These are phyloP conservation scores for Penicillium verhagenii DNA, from an alignment of 495 filamentous ascomycete genomes.

Conservation along the genomic window DNA sequence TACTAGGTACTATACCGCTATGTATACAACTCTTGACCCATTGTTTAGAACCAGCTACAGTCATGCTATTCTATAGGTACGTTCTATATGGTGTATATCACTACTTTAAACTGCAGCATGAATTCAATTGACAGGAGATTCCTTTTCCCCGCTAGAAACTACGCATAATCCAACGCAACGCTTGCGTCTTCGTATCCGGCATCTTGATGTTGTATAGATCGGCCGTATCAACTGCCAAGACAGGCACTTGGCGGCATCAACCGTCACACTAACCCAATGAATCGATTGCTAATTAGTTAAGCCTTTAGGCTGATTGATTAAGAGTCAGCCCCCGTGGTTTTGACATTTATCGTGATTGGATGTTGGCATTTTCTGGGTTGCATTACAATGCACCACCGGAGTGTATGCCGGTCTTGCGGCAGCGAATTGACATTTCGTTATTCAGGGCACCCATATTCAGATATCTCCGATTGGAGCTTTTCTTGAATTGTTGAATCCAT, in stretches of 20 bases:
- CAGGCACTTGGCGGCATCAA: background rate
- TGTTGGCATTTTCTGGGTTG: background rate
- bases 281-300: background rate
- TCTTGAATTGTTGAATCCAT: too few relatives aligned
- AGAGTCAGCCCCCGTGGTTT: background rate
- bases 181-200: background rate
- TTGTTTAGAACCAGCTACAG: too few relatives aligned
- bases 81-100: too few relatives aligned
- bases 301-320: background rate
- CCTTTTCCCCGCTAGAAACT: too few relatives aligned
- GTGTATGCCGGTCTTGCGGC: background rate
- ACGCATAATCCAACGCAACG: too few relatives aligned
- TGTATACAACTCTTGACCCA: too few relatives aligned
- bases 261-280: background rate
- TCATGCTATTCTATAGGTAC: too few relatives aligned
- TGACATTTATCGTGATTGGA: background rate
- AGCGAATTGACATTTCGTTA: background rate
- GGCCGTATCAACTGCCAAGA: background rate
- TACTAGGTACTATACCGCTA: too few relatives aligned
- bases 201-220: background rate
- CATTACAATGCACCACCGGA: background rate
- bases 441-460: background rate
- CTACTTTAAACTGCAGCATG: too few relatives aligned
- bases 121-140: too few relatives aligned
- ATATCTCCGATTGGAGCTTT: background rate